phyloP scores from a whole-genome alignment of 192 early-diverging fungal species.

The Linnemannia exigua region DNA sequence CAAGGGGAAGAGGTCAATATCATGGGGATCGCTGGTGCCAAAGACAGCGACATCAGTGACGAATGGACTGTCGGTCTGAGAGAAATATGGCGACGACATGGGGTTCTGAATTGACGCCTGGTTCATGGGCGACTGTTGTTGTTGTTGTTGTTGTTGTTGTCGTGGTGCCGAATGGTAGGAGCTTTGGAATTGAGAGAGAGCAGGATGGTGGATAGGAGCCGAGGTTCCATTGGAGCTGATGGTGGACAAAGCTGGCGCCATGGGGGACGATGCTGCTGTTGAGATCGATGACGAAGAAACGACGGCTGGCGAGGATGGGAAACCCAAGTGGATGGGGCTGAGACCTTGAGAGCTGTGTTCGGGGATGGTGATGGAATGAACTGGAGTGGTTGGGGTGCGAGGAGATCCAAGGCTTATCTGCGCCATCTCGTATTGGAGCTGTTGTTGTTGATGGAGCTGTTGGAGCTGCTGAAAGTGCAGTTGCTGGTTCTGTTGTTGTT shows the following conservation, averaged over 20 bases:
- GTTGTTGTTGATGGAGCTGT: slow-evolving; percentile 26
- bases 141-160: slow-evolving; percentile 13
- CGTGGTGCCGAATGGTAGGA: not conserved
- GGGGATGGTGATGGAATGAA: not conserved
- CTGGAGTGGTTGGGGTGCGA: slow-evolving; percentile 13
- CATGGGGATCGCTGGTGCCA: not conserved
- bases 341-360: not conserved
- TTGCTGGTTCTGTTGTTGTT: slow-evolving; percentile 19
- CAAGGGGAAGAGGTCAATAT: slow-evolving; percentile 4
- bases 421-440: slow-evolving; percentile 37
- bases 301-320: slow-evolving; percentile 5
- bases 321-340: not conserved
- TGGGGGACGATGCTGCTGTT: not conserved
- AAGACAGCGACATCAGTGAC: not conserved
- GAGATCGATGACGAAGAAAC: not conserved
- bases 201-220: not conserved
- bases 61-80: not conserved
- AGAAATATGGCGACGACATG: not conserved
- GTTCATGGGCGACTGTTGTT: slow-evolving; percentile 3
- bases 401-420: slow-evolving; percentile 33
- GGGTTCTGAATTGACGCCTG: not conserved
- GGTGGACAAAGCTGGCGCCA: not conserved
- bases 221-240: not conserved
- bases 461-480: slow-evolving; percentile 17
- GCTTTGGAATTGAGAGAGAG: slow-evolving; percentile 1